A percentile compares a stretch with the other conserved stretches of the same genome.
Conservation (phyloP, 2,329 filamentous ascomycete species). For the Sporothrix humicola region DNA sequence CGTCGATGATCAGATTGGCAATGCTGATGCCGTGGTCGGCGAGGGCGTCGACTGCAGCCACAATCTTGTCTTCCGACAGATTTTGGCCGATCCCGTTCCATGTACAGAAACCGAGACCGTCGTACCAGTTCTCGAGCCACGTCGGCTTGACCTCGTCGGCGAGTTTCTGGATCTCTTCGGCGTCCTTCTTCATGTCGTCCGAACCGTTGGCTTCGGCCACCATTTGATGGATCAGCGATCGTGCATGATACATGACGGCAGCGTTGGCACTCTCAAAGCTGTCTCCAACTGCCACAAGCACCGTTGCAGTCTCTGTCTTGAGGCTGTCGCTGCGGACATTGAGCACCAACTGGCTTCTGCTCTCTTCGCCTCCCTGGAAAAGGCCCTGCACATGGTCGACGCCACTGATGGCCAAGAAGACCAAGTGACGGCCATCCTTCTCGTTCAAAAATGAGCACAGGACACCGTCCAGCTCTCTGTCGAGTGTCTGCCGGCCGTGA, state of each 20-base stretch:
- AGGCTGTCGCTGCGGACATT: constrained; percentile 74
- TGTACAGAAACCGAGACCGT: constrained; percentile 92
- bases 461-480: constrained; percentile 71
- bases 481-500: constrained; percentile 72
- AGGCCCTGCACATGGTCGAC: constrained; percentile 71
- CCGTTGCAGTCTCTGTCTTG: constrained; percentile 58
- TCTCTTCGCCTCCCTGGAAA: constrained; percentile 63
- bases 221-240: constrained; percentile 63
- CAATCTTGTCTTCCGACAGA: constrained; percentile 79
- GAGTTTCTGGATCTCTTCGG: constrained; percentile 52
- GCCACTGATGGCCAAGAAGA: constrained; percentile 79
- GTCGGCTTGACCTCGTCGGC: constrained; percentile 58
- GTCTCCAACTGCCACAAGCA: constrained; percentile 74
- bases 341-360: constrained; percentile 65
- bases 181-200: not conserved
- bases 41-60: constrained; percentile 74
- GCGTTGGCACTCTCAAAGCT: constrained; percentile 77
- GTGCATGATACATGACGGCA: constrained; percentile 86
- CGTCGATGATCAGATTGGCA: constrained; percentile 89
- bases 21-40: constrained; percentile 75
- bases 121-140: constrained; percentile 89
- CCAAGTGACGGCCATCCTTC: constrained; percentile 71
- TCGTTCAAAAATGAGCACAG: constrained; percentile 76
- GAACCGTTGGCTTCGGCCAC: constrained; percentile 35
- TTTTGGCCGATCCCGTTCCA: constrained; percentile 92